Evolutionary conservation across 495 filamentous ascomycete genomes (phyloP), one percentile per base, ranked within the genome.

Genomic region (Margaritispora aquatica): DNA sequence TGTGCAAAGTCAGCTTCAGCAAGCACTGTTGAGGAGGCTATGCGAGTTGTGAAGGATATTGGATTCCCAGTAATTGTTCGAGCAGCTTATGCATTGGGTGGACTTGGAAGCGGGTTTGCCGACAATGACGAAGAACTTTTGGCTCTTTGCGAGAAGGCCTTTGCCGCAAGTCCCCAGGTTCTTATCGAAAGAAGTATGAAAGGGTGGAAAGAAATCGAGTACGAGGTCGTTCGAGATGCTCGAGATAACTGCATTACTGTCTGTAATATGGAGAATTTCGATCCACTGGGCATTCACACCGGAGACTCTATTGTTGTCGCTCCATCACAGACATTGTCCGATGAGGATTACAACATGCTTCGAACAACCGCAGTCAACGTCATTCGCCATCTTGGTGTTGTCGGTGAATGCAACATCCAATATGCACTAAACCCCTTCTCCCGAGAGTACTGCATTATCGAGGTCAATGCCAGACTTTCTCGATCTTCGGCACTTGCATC

Each of bases 211-310:
- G 94, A 98, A 71, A 92, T 97, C 55, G 94, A 98, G 69, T 98
- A 98, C 72, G 94, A 98, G 63, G 94, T 98, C 51, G 94, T 98
- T 34, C 88, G 94, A 62, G 94, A 98, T 80, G 89, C 85, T 44
- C 84, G 89, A 58, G 92, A 98, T 75, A 98, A 98, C 80, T 98
- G 94, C 75, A 97, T 98, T 71, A 98, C 94, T 7, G 94, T 98
- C 62, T 98, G 94, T 76, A 98, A 98, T 78, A 98, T 98, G 94
- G 94, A 98, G 75, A 98, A 98, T 73, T 97, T 98, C 64, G 94
- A 98, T 74, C 94, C 94, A 61, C 85, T 98, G 27, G 94, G 94
- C 67, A 97, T 97, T 57, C 94, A 98, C 68, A 98, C 94, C 9
- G 94, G 94, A 71, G 94, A 98, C 74, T 97, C 93, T 24, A 98